Evolutionary conservation across 2,329 filamentous ascomycete species (phyloP).

Genomic region (Metarhizium brunneum): DNA sequence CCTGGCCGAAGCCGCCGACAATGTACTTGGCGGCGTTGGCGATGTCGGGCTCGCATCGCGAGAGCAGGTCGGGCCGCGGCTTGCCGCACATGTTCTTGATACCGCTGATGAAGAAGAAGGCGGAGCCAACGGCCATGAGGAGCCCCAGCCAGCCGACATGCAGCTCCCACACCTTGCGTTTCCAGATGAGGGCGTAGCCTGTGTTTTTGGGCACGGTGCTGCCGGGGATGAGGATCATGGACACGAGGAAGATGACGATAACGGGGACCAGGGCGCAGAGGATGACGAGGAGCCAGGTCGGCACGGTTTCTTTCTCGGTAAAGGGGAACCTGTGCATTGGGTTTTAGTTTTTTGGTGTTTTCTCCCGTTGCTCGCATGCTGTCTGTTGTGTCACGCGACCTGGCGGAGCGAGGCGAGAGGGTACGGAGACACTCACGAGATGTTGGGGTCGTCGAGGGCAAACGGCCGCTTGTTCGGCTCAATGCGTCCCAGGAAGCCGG

Average conservation of each 20-base stretch:
- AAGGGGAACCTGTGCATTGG: conserved; percentile 53
- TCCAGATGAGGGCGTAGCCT: conserved; percentile 59
- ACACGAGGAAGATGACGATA: conserved; percentile 57
- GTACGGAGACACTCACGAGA: conserved; percentile 46
- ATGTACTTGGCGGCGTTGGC: conserved; percentile 47
- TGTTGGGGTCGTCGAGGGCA: conserved; percentile 60
- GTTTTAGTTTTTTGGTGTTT: too few relatives aligned
- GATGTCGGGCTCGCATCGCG: conserved; percentile 69
- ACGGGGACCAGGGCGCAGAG: conserved; percentile 56
- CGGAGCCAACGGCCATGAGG: conserved; percentile 58
- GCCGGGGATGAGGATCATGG: conserved; percentile 63
- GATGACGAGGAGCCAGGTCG: conserved; percentile 54
- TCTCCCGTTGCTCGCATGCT: neutral
- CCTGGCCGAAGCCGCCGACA: conserved; percentile 49
- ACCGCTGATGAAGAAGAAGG: conserved; percentile 75
- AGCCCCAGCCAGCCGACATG: conserved; percentile 81
- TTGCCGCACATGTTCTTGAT: conserved; percentile 71
- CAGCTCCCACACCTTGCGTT: conserved; percentile 82
- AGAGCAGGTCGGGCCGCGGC: conserved; percentile 73
- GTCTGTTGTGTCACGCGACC: neutral
- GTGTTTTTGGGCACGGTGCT: conserved; percentile 54
- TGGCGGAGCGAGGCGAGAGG: neutral
- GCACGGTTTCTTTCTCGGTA: conserved; percentile 61
- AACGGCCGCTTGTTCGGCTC: conserved; percentile 62
- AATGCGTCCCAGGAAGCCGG: conserved; percentile 47